Conservation (phyloP, 2,329 filamentous ascomycete genomes). For the Fusarium illudens region DNA sequence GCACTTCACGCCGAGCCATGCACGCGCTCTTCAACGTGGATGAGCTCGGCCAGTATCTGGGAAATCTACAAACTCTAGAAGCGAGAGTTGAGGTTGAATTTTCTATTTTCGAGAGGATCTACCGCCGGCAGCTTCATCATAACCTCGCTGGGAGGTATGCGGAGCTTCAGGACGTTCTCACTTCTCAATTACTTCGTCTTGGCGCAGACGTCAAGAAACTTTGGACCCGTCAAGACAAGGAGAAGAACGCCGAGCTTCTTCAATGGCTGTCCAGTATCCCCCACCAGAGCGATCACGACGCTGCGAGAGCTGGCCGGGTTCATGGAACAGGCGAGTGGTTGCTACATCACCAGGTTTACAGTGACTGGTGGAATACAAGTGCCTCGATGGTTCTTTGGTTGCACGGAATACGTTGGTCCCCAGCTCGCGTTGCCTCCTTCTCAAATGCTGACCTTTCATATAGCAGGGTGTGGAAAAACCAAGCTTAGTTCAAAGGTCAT, state of each 20-base stretch:
- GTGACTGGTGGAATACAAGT: background rate
- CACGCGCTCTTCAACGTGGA: background rate
- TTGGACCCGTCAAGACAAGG: conserved; percentile 4
- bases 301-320: conserved; percentile 2
- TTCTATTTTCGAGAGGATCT: background rate
- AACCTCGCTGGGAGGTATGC: background rate
- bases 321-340: conserved; percentile 16
- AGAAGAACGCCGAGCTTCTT: conserved; percentile 14
- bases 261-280: conserved; percentile 22
- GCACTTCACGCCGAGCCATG: background rate
- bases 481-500: conserved; percentile 21
- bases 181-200: background rate
- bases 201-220: background rate
- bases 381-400: conserved; percentile 4
- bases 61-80: background rate
- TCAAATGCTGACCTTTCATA: background rate
- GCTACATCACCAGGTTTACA: conserved; percentile 4
- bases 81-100: background rate
- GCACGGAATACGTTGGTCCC: conserved; percentile 12
- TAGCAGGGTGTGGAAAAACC: conserved; percentile 21
- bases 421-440: background rate
- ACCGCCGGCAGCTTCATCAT: background rate
- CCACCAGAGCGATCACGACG: conserved; percentile 16
- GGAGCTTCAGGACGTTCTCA: background rate
- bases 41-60: background rate